A percentile compares a stretch with the other conserved stretches of the same genome.
Evolutionary conservation across 768 basidiomycete genomes (phyloP).

Genomic region (Collybia mongolica): DNA sequence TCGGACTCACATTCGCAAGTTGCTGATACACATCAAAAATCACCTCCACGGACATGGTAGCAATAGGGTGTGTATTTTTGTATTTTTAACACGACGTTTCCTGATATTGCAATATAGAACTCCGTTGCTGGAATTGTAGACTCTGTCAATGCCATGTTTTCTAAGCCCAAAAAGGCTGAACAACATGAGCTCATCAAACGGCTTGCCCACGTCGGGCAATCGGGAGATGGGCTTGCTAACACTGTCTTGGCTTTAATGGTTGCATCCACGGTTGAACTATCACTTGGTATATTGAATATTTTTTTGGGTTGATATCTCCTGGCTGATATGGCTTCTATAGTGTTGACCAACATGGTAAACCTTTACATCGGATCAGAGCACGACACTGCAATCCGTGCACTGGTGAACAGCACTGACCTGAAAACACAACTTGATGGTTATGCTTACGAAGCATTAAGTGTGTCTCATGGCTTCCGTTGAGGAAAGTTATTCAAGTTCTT

Average conservation of each 20-base stretch:
- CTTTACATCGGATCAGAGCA: slow-evolving; percentile 56
- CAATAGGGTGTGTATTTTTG: slow-evolving; percentile 35
- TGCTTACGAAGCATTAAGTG: slow-evolving; percentile 69
- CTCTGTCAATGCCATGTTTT: slow-evolving; percentile 50
- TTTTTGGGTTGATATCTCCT: not conserved
- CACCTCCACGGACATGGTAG: slow-evolving; percentile 39
- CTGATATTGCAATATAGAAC: not conserved
- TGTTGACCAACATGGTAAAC: slow-evolving; percentile 65
- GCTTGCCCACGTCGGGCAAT: slow-evolving; percentile 53
- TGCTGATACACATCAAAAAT: slow-evolving; percentile 56
- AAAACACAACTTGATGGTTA: slow-evolving; percentile 49
- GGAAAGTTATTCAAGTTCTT: not conserved
- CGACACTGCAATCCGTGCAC: slow-evolving; percentile 32
- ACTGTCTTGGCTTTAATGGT: slow-evolving; percentile 72
- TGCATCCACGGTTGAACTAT: slow-evolving; percentile 63
- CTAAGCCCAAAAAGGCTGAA: slow-evolving; percentile 41
- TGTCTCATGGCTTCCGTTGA: slow-evolving; percentile 23
- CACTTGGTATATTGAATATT: slow-evolving; percentile 47
- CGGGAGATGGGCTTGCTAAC: slow-evolving; percentile 64
- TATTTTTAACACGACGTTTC: not conserved
- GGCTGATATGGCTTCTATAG: slow-evolving; percentile 28
- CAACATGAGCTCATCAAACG: slow-evolving; percentile 55
- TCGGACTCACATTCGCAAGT: slow-evolving; percentile 47
- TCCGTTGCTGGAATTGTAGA: slow-evolving; percentile 25
- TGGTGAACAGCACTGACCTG: slow-evolving; percentile 28